These are phyloP conservation scores for Karstenula rhodostoma DNA, from an alignment of 2,329 filamentous ascomycete species.

Conservation along the genomic window DNA sequence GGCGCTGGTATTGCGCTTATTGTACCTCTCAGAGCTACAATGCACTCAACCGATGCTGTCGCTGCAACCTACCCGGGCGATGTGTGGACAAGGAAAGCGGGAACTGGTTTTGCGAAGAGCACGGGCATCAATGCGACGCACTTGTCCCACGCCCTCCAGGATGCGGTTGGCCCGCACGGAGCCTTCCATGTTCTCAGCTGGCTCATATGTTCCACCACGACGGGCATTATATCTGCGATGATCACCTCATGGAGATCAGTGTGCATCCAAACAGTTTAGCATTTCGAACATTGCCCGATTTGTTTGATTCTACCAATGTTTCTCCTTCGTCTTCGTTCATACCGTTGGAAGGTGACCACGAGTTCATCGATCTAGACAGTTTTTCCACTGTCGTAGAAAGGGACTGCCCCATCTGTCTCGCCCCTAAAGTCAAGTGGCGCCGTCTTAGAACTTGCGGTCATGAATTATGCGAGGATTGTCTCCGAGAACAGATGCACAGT, in stretches of 20 bases:
- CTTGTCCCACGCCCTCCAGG: constrained; percentile 5
- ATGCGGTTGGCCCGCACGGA: constrained; percentile 1
- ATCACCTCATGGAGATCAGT: constrained; percentile 2
- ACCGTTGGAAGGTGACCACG: not conserved
- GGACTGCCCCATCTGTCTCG: constrained; percentile 10
- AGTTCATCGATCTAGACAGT: constrained; percentile 3
- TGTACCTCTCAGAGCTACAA: constrained; percentile 7
- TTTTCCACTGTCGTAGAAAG: not conserved
- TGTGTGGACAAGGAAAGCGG: constrained; percentile 1
- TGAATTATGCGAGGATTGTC: constrained; percentile 8
- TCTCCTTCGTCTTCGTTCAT: not conserved
- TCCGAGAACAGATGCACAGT: not conserved
- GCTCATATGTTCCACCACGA: not conserved
- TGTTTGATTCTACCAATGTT: not conserved
- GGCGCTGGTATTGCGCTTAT: constrained; percentile 10
- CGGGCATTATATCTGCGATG: constrained; percentile 1
- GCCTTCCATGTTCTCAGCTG: constrained; percentile 8
- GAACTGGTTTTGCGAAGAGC: constrained; percentile 9
- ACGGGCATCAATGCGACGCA: constrained; percentile 10
- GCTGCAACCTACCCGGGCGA: not conserved
- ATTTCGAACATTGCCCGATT: not conserved
- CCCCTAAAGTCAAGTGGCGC: not conserved
- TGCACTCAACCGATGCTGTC: not conserved
- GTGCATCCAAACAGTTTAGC: not conserved
- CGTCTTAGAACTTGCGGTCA: constrained; percentile 7